Percentiles rank a stretch among this genome's conserved stretches.
Conservation (phyloP, 176 grass and related monocot genomes). For the Bonia amplexicaulis region DNA sequence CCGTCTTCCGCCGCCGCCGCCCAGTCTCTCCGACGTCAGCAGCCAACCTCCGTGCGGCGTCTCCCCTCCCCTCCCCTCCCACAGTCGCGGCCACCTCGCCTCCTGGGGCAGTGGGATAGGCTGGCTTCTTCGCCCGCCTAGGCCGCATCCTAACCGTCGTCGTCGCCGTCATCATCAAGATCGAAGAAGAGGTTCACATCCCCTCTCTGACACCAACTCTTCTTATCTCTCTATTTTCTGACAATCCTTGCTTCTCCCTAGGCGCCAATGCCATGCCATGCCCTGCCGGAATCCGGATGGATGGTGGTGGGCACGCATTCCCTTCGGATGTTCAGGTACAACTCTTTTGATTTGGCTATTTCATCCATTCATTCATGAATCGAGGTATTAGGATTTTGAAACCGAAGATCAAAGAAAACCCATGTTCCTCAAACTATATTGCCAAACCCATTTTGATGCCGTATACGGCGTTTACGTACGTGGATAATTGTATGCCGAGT, state of each 20-base stretch:
- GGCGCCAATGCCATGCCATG: background rate
- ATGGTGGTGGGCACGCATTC: background rate
- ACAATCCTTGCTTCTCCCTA: background rate
- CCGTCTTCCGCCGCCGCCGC: too few relatives aligned
- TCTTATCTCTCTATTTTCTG: background rate
- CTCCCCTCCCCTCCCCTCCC: background rate
- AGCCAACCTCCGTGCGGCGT: background rate
- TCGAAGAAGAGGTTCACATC: too few relatives aligned
- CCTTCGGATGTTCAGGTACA: background rate
- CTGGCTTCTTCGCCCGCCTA: too few relatives aligned
- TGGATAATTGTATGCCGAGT: too few relatives aligned
- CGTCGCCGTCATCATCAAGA: too few relatives aligned
- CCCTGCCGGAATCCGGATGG: background rate
- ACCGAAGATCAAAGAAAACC: background rate
- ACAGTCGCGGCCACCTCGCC: background rate
- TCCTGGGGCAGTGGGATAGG: too few relatives aligned
- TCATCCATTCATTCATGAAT: too few relatives aligned
- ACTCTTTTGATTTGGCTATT: too few relatives aligned
- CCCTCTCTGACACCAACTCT: background rate
- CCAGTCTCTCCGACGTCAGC: too few relatives aligned
- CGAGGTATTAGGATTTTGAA: background rate
- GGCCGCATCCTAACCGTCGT: too few relatives aligned
- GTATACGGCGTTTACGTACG: background rate
- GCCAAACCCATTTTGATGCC: background rate
- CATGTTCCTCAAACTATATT: background rate